Evolutionary conservation across 306 rosid species (phyloP).

Genomic region (Fagus sylvatica): DNA sequence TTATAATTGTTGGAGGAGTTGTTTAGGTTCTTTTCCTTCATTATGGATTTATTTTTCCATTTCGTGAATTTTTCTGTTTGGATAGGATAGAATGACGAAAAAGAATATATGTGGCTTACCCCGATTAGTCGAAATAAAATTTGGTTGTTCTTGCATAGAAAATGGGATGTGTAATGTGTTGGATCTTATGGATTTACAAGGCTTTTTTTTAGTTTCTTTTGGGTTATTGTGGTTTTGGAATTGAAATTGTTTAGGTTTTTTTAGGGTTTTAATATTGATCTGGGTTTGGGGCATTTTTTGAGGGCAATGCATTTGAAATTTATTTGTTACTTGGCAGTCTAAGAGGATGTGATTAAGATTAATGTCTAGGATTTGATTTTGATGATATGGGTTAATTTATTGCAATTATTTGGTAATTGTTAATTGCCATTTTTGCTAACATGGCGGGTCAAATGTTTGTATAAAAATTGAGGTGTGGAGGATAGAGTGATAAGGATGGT

Average conservation of each 20-base stretch:
- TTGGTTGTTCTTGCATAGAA: neutral
- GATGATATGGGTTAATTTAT: neutral
- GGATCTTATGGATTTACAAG: neutral
- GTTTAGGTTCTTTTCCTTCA: neutral
- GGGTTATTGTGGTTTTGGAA: neutral
- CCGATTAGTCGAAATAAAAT: too few species aligned
- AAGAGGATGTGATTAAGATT: neutral
- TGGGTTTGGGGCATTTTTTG: neutral
- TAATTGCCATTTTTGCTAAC: neutral
- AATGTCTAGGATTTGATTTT: neutral
- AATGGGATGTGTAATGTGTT: neutral
- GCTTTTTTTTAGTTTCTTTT: neutral
- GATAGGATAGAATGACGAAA: too few species aligned
- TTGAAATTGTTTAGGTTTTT: neutral
- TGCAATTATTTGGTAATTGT: neutral
- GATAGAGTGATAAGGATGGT: neutral
- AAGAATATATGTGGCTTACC: too few species aligned
- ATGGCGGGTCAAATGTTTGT: neutral
- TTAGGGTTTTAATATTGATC: conserved; percentile 1
- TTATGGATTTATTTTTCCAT: neutral
- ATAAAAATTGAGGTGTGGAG: neutral
- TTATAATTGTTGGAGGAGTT: neutral
- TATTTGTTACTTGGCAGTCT: neutral
- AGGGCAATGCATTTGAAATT: neutral
- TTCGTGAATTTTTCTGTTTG: neutral